Conservation (phyloP, 2,329 filamentous ascomycete species). For the Mycosphaerella sp. region DNA sequence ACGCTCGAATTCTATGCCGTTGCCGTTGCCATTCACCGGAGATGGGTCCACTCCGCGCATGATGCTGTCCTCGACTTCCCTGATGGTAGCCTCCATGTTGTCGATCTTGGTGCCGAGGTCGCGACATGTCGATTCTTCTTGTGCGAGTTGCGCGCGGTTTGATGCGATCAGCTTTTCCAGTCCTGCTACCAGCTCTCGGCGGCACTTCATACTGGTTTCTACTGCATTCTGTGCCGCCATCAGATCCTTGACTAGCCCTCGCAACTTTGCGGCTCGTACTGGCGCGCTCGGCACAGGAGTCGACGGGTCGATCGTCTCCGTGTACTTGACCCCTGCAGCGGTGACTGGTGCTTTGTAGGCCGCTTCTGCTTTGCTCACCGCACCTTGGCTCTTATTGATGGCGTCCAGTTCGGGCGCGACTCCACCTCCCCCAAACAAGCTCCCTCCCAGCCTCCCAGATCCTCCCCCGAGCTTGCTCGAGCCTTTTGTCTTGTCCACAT, state of each 20-base stretch:
- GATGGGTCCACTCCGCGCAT: slow-evolving; percentile 70
- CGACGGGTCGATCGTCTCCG: slow-evolving; percentile 69
- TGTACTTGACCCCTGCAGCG: slow-evolving; percentile 73
- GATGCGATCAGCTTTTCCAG: slow-evolving; percentile 75
- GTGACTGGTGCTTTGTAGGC: slow-evolving; percentile 61
- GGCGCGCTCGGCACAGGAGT: slow-evolving; percentile 69
- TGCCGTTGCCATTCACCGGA: slow-evolving; percentile 27
- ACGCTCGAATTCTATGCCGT: slow-evolving; percentile 27
- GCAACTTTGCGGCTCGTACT: slow-evolving; percentile 84
- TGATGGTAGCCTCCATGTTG: slow-evolving; percentile 74
- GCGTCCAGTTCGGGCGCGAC: slow-evolving; percentile 71
- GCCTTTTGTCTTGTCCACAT: slow-evolving; percentile 48
- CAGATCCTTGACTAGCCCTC: slow-evolving; percentile 80
- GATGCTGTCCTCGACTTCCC: slow-evolving; percentile 84
- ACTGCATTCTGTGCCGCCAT: slow-evolving; percentile 85
- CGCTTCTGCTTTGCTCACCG: slow-evolving; percentile 65
- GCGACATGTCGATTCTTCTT: slow-evolving; percentile 61
- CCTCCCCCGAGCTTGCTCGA: slow-evolving; percentile 22
- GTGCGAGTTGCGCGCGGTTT: slow-evolving; percentile 62
- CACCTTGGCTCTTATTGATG: slow-evolving; percentile 67
- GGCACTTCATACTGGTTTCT: slow-evolving; percentile 80
- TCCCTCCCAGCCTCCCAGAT: slow-evolving; percentile 51
- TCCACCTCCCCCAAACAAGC: slow-evolving; percentile 60
- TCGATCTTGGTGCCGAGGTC: slow-evolving; percentile 61
- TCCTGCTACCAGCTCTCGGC: slow-evolving; percentile 67